Evolutionary conservation across 2,329 filamentous ascomycete species (phyloP), one percentile per base, ranked within the genome.

Genomic region (Colletotrichum eremochloae): DNA sequence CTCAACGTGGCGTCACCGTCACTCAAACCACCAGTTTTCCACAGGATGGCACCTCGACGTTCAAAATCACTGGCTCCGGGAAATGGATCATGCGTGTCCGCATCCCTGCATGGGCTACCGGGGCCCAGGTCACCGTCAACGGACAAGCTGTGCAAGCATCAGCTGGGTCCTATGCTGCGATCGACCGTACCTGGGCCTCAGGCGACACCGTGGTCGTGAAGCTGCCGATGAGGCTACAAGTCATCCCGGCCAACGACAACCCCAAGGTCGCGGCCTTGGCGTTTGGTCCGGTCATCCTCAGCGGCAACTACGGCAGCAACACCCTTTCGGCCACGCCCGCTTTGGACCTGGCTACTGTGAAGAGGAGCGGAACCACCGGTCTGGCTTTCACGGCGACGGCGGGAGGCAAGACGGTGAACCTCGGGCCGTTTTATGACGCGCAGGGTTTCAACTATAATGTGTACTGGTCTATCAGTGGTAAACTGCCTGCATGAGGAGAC

Each of bases 171-270:
- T 87, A 87, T 67, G 81, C 83, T 4, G 76, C 78, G 0, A 68
- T 88, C 12, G 75, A 78, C 18, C 80, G 85, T 1, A 75, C 76
- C 0, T 88, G 86, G 86, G 74, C 48, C 0, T 79, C 81, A 0
- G 84, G 83, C 2, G 86, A 88, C 69, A 79, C 60, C 0, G 81
- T 88, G 4, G 79, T 78, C 0, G 75, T 88, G 5, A 80, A 77
- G n/a, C 76, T 88, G 3, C 86, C 85, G 0, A 86, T 87, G 84
- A 77, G 75, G 18, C 75, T 87, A 0, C 80, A 81, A 6, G 80
- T 80, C 0, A 75, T 88, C 1, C 71, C 81, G 0, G 84, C 86
- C n/a, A 87, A 87, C 67, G 86, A 88, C 65, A 80, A 87, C 42
- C 57, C 76, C 4, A 77, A 62, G 4, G 68, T 87, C 1, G 85